phyloP scores from a whole-genome alignment of 2,329 filamentous ascomycete species.

The Fusarium albidum region DNA sequence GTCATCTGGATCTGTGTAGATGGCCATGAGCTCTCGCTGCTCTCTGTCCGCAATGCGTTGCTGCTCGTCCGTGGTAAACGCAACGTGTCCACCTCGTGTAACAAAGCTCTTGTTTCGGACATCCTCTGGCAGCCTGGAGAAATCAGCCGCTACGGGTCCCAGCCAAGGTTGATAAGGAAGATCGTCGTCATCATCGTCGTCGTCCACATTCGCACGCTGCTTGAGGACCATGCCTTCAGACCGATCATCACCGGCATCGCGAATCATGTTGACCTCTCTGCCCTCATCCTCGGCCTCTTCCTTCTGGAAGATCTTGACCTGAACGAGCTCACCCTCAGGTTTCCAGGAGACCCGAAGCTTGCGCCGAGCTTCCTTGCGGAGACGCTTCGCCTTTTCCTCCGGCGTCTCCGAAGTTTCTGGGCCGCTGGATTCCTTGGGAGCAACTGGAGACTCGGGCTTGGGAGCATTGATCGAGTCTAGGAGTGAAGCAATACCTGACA shows the following conservation, averaged over 20 bases:
- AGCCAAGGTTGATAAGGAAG: constrained; percentile 62
- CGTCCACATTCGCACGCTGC: constrained; percentile 55
- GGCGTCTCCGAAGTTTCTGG: constrained; percentile 68
- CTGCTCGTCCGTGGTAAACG: constrained; percentile 64
- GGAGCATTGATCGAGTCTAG: constrained; percentile 59
- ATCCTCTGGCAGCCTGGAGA: constrained; percentile 56
- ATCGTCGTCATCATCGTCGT: constrained; percentile 68
- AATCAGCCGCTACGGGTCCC: constrained; percentile 56
- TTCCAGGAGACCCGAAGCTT: constrained; percentile 77
- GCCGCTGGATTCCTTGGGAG: constrained; percentile 60
- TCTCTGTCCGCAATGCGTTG: constrained; percentile 65
- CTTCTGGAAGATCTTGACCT: constrained; percentile 75
- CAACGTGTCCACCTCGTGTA: constrained; percentile 61
- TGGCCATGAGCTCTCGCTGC: constrained; percentile 66
- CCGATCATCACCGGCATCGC: constrained; percentile 76
- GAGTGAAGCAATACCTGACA: constrained; percentile 62
- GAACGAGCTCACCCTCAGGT: constrained; percentile 69
- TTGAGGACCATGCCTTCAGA: constrained; percentile 76
- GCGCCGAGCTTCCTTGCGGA: constrained; percentile 76
- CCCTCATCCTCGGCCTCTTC: constrained; percentile 76
- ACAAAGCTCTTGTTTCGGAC: constrained; percentile 58
- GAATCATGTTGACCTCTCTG: constrained; percentile 71
- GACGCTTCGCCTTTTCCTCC: constrained; percentile 71
- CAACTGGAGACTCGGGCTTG: constrained; percentile 51
- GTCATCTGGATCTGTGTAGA: constrained; percentile 62